These are phyloP conservation scores for Gilbertella persicaria DNA, from an alignment of 371 early-diverging fungal species.

Conservation along the genomic window DNA sequence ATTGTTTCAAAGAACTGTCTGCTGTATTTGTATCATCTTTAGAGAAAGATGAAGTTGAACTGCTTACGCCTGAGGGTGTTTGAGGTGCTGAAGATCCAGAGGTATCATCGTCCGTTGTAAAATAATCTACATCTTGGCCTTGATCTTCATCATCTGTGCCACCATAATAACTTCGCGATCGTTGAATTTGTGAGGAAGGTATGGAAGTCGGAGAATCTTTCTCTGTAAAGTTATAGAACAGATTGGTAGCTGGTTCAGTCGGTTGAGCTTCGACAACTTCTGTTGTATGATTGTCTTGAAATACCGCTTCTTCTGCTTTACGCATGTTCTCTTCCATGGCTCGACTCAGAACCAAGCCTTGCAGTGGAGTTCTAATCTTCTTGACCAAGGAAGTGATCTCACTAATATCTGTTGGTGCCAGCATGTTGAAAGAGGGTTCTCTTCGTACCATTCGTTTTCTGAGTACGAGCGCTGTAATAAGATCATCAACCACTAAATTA, in stretches of 20 bases:
- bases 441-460: slow-evolving; percentile 41
- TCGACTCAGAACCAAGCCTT: slow-evolving; percentile 37
- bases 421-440: slow-evolving; percentile 36
- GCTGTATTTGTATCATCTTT: slow-evolving; percentile 2
- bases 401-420: slow-evolving; percentile 43
- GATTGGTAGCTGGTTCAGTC: neutral
- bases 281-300: neutral
- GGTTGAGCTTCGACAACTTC: neutral
- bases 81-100: neutral
- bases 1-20: neutral
- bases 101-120: slow-evolving; percentile 6
- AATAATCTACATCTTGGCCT: slow-evolving; percentile 10
- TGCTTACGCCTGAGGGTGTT: neutral
- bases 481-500: slow-evolving; percentile 28
- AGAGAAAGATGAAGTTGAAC: neutral
- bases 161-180: slow-evolving; percentile 30
- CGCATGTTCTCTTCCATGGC: slow-evolving; percentile 51
- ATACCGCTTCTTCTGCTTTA: slow-evolving; percentile 18
- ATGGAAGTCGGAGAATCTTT: neutral
- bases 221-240: neutral
- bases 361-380: slow-evolving; percentile 34
- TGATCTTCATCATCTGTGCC: slow-evolving; percentile 28
- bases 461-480: slow-evolving; percentile 24
- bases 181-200: neutral
- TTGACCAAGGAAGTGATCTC: slow-evolving; percentile 42